Evolutionary conservation across 805 yeast genomes (phyloP).

Genomic region (Candida coquimbonensis): DNA sequence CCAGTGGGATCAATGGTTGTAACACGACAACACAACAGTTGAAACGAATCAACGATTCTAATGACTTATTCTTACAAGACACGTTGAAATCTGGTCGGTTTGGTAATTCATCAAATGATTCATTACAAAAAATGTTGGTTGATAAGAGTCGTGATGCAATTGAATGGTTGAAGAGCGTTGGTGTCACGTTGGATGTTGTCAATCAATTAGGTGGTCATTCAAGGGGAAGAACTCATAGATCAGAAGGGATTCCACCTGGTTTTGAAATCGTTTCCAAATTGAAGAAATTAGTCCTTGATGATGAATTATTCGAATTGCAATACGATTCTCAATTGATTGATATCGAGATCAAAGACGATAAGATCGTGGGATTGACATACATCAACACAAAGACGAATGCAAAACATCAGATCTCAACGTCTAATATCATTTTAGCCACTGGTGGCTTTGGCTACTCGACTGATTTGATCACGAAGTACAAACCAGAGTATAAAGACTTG

Average conservation of each 20-base stretch:
- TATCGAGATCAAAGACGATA: conserved; percentile 23
- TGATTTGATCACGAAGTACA: conserved; percentile 32
- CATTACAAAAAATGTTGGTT: too few species aligned
- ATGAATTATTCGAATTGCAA: conserved; percentile 29
- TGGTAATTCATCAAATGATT: conserved; percentile 48
- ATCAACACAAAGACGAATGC: conserved; percentile 18
- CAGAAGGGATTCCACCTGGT: conserved; percentile 55
- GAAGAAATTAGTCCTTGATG: conserved; percentile 29
- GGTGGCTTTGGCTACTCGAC: conserved; percentile 47
- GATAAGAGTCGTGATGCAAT: conserved; percentile 51
- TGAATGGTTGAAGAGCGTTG: conserved; percentile 64
- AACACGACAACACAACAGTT: conserved; percentile 50
- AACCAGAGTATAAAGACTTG: conserved; percentile 38
- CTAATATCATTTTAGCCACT: conserved; percentile 43
- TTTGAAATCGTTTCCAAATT: conserved; percentile 46
- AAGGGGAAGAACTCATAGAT: conserved; percentile 74
- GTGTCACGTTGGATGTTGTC: conserved; percentile 56
- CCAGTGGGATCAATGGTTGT: conserved; percentile 68
- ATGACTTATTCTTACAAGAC: conserved; percentile 54
- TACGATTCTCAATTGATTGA: conserved; percentile 33
- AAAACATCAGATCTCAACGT: too few species aligned
- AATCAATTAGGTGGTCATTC: conserved; percentile 83
- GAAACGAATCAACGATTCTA: conserved; percentile 45
- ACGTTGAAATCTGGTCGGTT: conserved; percentile 57
- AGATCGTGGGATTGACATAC: conserved; percentile 38